phyloP scores from a whole-genome alignment of 177 flowering plant species.

The Vitis hybrid region DNA sequence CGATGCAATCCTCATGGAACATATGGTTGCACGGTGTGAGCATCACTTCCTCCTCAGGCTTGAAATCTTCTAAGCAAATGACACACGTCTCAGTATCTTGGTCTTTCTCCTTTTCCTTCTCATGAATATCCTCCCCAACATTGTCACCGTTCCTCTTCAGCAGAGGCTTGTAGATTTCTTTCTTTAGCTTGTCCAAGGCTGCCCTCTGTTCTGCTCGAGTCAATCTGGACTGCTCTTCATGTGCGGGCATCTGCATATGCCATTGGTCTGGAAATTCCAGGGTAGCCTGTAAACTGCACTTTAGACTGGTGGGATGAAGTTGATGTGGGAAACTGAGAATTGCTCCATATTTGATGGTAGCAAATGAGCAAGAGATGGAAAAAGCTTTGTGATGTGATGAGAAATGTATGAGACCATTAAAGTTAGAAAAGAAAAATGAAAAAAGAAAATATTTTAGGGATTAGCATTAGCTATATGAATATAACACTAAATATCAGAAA shows the following conservation, averaged over 20 bases:
- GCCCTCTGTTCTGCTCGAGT: constrained; percentile 30
- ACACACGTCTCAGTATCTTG: constrained; percentile 62
- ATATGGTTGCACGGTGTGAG: constrained; percentile 88
- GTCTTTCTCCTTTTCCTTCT: constrained; percentile 27
- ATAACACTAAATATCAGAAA: too few relatives aligned
- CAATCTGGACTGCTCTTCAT: constrained; percentile 22
- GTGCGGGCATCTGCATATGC: constrained; percentile 10
- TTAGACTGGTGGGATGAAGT: too few relatives aligned
- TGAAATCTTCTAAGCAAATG: constrained; percentile 81
- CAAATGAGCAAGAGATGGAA: too few relatives aligned
- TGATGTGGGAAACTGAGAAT: too few relatives aligned
- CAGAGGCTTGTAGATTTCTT: constrained; percentile 43
- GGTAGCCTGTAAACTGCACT: background rate
- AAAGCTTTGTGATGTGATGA: too few relatives aligned
- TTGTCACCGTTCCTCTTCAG: constrained; percentile 36
- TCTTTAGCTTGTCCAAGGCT: constrained; percentile 42
- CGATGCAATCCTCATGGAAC: constrained; percentile 81
- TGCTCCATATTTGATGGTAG: too few relatives aligned
- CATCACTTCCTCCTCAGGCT: constrained; percentile 46
- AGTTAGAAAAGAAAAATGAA: too few relatives aligned
- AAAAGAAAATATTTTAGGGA: too few relatives aligned
- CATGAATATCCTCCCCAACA: background rate
- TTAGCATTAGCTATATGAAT: too few relatives aligned
- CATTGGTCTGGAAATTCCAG: background rate
- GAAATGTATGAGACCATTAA: too few relatives aligned